Evolutionary conservation across 495 filamentous ascomycete genomes (phyloP).

Genomic region (Jackrogersella minutella): DNA sequence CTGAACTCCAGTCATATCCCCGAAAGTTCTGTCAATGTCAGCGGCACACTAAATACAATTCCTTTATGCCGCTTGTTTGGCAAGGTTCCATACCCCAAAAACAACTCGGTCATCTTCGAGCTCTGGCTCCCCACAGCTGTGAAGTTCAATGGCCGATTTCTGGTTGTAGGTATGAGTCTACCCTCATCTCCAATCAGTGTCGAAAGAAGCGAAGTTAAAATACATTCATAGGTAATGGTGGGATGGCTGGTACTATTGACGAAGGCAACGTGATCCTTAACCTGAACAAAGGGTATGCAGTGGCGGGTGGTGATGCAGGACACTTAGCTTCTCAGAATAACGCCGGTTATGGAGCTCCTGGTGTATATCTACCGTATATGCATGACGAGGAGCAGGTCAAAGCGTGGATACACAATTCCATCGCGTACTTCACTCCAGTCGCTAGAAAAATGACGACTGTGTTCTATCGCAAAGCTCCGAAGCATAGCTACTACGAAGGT

Average conservation of each 20-base stretch:
- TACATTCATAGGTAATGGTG: conserved; percentile 45
- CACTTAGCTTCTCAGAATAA: conserved; percentile 43
- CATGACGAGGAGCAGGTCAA: conserved; percentile 45
- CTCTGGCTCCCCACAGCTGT: conserved; percentile 40
- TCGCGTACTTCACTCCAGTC: conserved; percentile 47
- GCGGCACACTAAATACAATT: conserved; percentile 12
- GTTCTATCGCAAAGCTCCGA: conserved; percentile 46
- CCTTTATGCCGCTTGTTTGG: conserved; percentile 27
- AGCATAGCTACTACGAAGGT: conserved; percentile 51
- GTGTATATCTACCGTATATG: conserved; percentile 45
- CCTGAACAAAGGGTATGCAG: conserved; percentile 49
- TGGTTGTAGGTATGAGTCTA: conserved; percentile 44
- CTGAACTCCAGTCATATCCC: conserved; percentile 24
- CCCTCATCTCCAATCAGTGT: neutral
- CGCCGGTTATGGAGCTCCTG: conserved; percentile 36
- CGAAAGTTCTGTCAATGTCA: conserved; percentile 9
- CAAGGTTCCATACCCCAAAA: conserved; percentile 11
- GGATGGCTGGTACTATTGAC: conserved; percentile 50
- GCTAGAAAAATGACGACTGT: conserved; percentile 40
- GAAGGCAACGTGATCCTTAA: conserved; percentile 41
- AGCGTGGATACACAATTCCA: conserved; percentile 57
- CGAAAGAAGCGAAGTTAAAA: conserved; percentile 2
- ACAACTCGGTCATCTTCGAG: conserved; percentile 37
- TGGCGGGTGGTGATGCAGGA: conserved; percentile 48
- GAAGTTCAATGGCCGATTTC: conserved; percentile 44